Conservation (phyloP, 1,139 yeast species). For the Protomyces pachydermus region DNA sequence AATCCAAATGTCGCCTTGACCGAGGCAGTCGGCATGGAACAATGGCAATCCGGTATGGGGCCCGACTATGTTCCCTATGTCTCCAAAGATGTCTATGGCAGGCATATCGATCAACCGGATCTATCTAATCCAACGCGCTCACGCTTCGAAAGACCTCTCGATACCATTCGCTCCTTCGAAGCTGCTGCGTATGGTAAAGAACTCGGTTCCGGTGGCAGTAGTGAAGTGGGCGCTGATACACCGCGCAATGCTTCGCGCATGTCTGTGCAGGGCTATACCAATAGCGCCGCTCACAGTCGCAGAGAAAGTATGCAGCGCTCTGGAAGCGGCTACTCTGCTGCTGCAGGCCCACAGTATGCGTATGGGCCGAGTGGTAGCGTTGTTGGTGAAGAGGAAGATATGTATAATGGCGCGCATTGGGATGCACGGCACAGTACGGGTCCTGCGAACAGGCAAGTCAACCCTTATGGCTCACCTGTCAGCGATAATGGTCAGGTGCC, state of each 20-base stretch:
- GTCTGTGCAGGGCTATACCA: not conserved
- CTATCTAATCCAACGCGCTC: conserved; percentile 86
- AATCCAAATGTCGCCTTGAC: conserved; percentile 27
- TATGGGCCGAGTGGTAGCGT: conserved; percentile 9
- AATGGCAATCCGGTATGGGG: conserved; percentile 18
- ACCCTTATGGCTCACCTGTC: conserved; percentile 19
- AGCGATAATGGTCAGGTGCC: conserved; percentile 15
- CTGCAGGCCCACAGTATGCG: conserved; percentile 12
- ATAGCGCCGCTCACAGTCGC: not conserved
- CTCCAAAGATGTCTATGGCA: conserved; percentile 71
- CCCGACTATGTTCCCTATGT: conserved; percentile 12
- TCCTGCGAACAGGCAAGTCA: not conserved
- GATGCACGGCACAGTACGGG: conserved; percentile 2
- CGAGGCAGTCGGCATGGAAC: conserved; percentile 24
- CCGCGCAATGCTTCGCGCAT: conserved; percentile 9
- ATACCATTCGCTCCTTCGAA: conserved; percentile 88
- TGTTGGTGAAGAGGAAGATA: conserved; percentile 7
- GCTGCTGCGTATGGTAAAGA: conserved; percentile 54
- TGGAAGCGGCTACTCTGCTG: not conserved
- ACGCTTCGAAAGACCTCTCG: conserved; percentile 91
- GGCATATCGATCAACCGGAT: conserved; percentile 63
- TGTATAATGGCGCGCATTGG: not conserved
- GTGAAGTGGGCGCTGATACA: conserved; percentile 2
- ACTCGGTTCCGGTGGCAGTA: conserved; percentile 5
- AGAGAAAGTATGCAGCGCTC: conserved; percentile 6